Percentiles rank a stretch among this genome's conserved stretches.
Conservation (phyloP, 306 rosid species). For the Dalbergia cultrata region DNA sequence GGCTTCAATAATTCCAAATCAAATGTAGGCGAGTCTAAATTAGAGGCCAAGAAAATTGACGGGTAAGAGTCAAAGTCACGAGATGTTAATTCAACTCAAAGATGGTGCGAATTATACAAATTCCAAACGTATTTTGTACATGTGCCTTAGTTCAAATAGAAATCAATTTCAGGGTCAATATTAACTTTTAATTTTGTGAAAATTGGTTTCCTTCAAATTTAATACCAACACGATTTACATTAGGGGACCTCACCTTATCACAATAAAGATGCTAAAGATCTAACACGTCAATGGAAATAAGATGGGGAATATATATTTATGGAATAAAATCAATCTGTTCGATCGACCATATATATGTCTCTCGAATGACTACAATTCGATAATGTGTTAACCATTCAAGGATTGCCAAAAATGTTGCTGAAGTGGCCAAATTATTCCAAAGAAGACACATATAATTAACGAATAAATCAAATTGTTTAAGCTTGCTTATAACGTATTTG, state of each 20-base stretch:
- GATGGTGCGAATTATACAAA: conserved; percentile 34
- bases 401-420: conserved; percentile 35
- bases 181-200: neutral
- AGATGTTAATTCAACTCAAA: neutral
- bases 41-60: conserved; percentile 38
- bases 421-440: neutral
- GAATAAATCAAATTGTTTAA: conserved; percentile 16
- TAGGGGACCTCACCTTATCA: neutral
- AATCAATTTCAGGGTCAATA: conserved; percentile 5
- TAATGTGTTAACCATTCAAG: conserved; percentile 35
- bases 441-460: conserved; percentile 1
- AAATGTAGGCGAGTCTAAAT: conserved; percentile 18
- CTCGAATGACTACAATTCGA: conserved; percentile 29
- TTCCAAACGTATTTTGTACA: conserved; percentile 16
- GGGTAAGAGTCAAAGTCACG: conserved; percentile 37
- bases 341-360: conserved; percentile 4
- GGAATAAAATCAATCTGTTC: neutral
- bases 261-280: neutral
- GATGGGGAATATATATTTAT: conserved; percentile 16
- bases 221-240: conserved; percentile 3
- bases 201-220: conserved; percentile 11
- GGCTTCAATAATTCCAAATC: conserved; percentile 17
- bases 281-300: conserved; percentile 8
- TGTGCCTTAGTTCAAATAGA: neutral
- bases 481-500: conserved; percentile 46